These are phyloP conservation scores for Colletotrichum truncatum DNA, from an alignment of 2,329 filamentous ascomycete species.

Conservation along the genomic window DNA sequence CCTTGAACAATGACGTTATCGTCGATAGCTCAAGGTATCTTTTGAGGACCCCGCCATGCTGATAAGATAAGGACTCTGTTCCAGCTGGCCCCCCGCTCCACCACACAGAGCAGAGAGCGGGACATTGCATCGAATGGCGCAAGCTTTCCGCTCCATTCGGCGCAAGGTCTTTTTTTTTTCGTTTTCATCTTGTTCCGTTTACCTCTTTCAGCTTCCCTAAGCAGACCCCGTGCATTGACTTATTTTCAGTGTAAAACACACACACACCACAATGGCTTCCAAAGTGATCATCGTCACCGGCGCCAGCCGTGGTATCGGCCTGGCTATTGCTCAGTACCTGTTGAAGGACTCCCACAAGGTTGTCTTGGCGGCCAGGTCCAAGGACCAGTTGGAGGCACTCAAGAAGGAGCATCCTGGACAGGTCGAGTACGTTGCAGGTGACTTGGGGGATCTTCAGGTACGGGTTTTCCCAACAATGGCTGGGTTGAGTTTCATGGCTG, in stretches of 20 bases:
- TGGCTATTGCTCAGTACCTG: conserved; percentile 62
- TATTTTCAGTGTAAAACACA: not conserved
- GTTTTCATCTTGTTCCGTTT: not conserved
- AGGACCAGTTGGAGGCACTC: conserved; percentile 57
- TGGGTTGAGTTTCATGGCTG: not conserved
- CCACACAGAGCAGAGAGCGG: not conserved
- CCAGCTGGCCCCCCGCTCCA: conserved; percentile 7
- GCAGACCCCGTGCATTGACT: not conserved
- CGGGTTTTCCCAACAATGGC: conserved; percentile 16
- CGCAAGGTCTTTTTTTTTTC: not conserved
- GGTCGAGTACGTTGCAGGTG: conserved; percentile 65
- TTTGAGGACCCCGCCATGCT: not conserved
- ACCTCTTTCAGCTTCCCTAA: not conserved
- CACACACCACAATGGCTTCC: conserved; percentile 49
- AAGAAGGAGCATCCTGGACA: conserved; percentile 61
- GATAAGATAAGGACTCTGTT: conserved; percentile 15
- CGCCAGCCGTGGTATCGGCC: conserved; percentile 70
- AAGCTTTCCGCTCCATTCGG: not conserved
- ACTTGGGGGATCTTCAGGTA: conserved; percentile 63
- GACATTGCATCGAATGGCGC: not conserved
- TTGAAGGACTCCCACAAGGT: conserved; percentile 65
- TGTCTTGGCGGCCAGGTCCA: conserved; percentile 65
- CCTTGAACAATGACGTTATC: conserved; percentile 1
- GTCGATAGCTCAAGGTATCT: not conserved
- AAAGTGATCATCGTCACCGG: conserved; percentile 78